Percentiles rank a stretch among this genome's conserved stretches.
Conservation (phyloP, 1,284 basidiomycete species). For the Rugosomyces carneus region DNA sequence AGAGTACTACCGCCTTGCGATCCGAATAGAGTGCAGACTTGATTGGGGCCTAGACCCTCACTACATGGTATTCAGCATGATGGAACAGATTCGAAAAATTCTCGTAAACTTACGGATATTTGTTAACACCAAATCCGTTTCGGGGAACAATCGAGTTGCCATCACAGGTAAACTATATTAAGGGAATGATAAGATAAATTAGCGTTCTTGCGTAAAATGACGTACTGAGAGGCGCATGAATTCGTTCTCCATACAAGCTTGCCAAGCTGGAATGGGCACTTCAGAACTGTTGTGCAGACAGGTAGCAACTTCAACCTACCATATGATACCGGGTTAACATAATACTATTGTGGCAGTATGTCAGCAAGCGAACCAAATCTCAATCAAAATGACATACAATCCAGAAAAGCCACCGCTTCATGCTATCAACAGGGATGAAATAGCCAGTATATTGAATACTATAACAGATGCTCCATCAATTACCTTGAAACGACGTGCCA, state of each 20-base stretch:
- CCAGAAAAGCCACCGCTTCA: conserved; percentile 91
- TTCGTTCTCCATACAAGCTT: conserved; percentile 79
- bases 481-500: background rate
- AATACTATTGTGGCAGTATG: conserved; percentile 38
- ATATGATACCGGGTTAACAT: conserved; percentile 75
- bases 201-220: conserved; percentile 4
- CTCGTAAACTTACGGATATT: conserved; percentile 53
- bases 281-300: background rate
- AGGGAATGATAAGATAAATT: conserved; percentile 4
- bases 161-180: conserved; percentile 55
- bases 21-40: conserved; percentile 65
- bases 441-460: conserved; percentile 63
- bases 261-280: conserved; percentile 44
- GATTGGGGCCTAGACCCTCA: conserved; percentile 51
- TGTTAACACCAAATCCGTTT: conserved; percentile 54
- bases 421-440: conserved; percentile 64
- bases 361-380: conserved; percentile 1
- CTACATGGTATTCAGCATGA: conserved; percentile 22
- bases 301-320: conserved; percentile 31
- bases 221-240: conserved; percentile 64
- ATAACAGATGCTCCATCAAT: conserved; percentile 3
- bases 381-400: conserved; percentile 40
- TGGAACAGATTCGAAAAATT: background rate
- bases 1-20: conserved; percentile 40
- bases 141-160: conserved; percentile 66